Conservation (phyloP, 1,284 basidiomycete species). For the Apiotrichum gracile region DNA sequence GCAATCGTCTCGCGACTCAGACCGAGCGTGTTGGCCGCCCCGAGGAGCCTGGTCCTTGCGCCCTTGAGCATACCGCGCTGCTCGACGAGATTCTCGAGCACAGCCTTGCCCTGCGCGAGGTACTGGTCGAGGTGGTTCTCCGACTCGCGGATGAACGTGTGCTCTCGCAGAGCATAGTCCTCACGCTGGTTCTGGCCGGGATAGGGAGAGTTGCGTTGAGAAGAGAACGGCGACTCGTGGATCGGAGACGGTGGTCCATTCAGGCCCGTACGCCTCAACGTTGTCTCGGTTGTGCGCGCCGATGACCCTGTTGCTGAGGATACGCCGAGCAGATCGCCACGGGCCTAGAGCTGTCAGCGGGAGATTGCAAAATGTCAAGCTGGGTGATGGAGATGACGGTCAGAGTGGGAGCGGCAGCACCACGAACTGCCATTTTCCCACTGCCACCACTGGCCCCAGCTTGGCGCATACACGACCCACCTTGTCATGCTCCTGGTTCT, state of each 20-base stretch:
- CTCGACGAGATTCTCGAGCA: constrained; percentile 81
- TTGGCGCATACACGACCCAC: constrained; percentile 18
- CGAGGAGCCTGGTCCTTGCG: constrained; percentile 71
- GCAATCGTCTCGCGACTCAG: constrained; percentile 85
- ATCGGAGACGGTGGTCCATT: constrained; percentile 52
- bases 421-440: too few relatives aligned
- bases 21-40: constrained; percentile 86
- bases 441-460: too few relatives aligned
- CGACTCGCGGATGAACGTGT: constrained; percentile 75
- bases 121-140: constrained; percentile 78
- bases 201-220: constrained; percentile 44
- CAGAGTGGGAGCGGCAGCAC: too few relatives aligned
- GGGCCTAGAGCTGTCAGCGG: constrained; percentile 20
- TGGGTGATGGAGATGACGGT: too few relatives aligned
- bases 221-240: constrained; percentile 36
- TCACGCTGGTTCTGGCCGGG: constrained; percentile 53
- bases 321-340: constrained; percentile 31
- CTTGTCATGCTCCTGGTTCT: constrained; percentile 38
- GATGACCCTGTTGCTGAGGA: constrained; percentile 18
- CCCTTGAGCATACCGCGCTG: constrained; percentile 88
- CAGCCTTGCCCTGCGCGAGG: constrained; percentile 80
- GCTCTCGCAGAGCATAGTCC: constrained; percentile 72
- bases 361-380: too few relatives aligned
- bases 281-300: background rate
- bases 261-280: constrained; percentile 42